Base-by-base conservation (phyloP, 2,329 filamentous ascomycete genomes). In the Sphaerulina populicola region DNA sequence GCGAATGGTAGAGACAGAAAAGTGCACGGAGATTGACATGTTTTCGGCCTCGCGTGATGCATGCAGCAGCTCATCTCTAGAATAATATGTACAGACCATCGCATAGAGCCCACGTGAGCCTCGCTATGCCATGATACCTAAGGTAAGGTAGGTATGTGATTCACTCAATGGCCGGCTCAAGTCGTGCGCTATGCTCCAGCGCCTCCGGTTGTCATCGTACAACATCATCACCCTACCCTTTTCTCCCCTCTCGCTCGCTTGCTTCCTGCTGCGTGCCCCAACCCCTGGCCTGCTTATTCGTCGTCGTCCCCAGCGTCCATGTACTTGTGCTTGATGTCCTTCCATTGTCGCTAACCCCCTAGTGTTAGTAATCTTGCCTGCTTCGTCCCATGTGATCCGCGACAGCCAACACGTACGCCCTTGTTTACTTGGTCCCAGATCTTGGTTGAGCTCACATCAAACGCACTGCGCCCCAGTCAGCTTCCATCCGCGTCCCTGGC, bases 251-350 rank as follows among this genome's bases (percentile, higher is more conserved):
- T 44, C 31, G 51, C 27, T 36, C 41, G 11, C 18, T 44, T 23
- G 51, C 27, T 36, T 42, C 51, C 15, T 33, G 10, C 21, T 30
- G 3, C 57, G 70, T 65, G 38, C 71, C 72, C 54, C 84, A 82
- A 58, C 83, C 80, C 60, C 82, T 82, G 59, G 39, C 23, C 50
- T 61, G 59, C 50, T 86, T 83, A 51, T 77, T 27, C 77, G 73
- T 86, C 68, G 8, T 38, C 57, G 39, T 55, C 61, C 51, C 52
- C 57, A 33, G 59, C 55, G 40, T 64, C 74, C 66, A 94, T 72
- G 73, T 95, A 98, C 73, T 80, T 84, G 72, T 83, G 76, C 76
- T 94, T 91, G 77, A 98, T 96, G 72, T 98, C 93, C 81, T 96
- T 96, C 93, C 93, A 97, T 94, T 96, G 91, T 68, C 91, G 88